A percentile compares a stretch with the other conserved stretches of the same genome.
Evolutionary conservation across 2,329 filamentous ascomycete species (phyloP).

Genomic region (Aspergillus ochraceoroseus): DNA sequence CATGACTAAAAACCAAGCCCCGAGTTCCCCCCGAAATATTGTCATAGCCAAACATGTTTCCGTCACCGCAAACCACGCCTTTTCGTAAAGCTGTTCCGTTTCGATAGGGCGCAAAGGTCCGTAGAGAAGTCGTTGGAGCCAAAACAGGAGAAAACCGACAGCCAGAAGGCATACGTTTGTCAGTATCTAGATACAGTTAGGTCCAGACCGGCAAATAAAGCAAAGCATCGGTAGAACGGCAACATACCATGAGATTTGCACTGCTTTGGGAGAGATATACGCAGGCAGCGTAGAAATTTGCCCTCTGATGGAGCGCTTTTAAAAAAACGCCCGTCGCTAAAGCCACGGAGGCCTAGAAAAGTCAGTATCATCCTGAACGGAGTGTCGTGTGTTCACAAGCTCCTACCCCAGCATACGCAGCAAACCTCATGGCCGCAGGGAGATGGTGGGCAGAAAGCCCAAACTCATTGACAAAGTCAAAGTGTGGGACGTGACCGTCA

Average conservation of each 20-base stretch:
- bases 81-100: slow-evolving; percentile 94
- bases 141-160: slow-evolving; percentile 76
- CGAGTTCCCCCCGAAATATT: slow-evolving; percentile 91
- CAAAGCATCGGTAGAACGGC: background rate
- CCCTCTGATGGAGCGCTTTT: slow-evolving; percentile 87
- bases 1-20: slow-evolving; percentile 93
- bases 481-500: slow-evolving; percentile 1
- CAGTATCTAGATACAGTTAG: slow-evolving; percentile 59
- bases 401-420: slow-evolving; percentile 50
- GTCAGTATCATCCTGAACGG: slow-evolving; percentile 8
- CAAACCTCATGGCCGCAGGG: slow-evolving; percentile 44
- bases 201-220: background rate
- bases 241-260: slow-evolving; percentile 75
- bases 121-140: slow-evolving; percentile 83
- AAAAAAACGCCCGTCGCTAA: slow-evolving; percentile 78
- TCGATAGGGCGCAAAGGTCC: slow-evolving; percentile 87
- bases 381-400: background rate
- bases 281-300: slow-evolving; percentile 97
- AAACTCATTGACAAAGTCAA: slow-evolving; percentile 28
- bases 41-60: slow-evolving; percentile 98
- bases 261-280: slow-evolving; percentile 97
- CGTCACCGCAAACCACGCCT: slow-evolving; percentile 95
- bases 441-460: slow-evolving; percentile 23
- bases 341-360: slow-evolving; percentile 65
- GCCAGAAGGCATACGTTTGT: slow-evolving; percentile 83